Conservation (phyloP, 1,139 yeast genomes). For the Magnusiomyces clavatus region DNA sequence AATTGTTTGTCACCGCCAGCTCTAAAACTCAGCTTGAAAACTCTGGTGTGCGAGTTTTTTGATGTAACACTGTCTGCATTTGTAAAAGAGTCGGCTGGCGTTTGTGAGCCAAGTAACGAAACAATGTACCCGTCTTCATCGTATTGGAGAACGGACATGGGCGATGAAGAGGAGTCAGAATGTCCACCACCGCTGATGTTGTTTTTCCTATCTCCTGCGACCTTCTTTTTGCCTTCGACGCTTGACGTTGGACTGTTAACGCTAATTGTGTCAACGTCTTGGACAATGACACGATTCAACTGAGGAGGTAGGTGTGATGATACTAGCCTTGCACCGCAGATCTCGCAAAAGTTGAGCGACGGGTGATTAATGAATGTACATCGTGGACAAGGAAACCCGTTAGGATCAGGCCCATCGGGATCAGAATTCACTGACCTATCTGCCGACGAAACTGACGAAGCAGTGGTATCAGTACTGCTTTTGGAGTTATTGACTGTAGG, state of each 20-base stretch:
- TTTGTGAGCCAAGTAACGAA: conserved; percentile 22
- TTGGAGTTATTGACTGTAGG: background rate
- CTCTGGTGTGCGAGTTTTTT: conserved; percentile 1
- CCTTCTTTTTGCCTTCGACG: background rate
- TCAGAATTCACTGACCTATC: background rate
- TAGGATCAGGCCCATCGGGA: background rate
- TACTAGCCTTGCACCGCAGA: conserved; percentile 65
- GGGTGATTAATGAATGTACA: conserved; percentile 89
- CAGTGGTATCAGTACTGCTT: background rate
- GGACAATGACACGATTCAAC: conserved; percentile 13
- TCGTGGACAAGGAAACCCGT: conserved; percentile 54
- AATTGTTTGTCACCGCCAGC: conserved; percentile 30
- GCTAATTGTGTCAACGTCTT: background rate
- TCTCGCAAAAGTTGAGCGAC: conserved; percentile 67
- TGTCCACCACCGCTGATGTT: too few species aligned
- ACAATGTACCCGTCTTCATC: conserved; percentile 20
- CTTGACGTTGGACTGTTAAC: background rate
- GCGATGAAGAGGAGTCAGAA: too few species aligned
- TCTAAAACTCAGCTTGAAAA: conserved; percentile 30
- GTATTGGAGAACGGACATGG: conserved; percentile 12
- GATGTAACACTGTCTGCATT: background rate
- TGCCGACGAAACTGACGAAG: background rate
- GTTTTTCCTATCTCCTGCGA: background rate
- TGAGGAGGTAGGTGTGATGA: conserved; percentile 27
- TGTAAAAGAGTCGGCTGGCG: conserved; percentile 12